Evolutionary conservation across 2,329 filamentous ascomycete genomes (phyloP).

Genomic region (Claviceps fusiformis): DNA sequence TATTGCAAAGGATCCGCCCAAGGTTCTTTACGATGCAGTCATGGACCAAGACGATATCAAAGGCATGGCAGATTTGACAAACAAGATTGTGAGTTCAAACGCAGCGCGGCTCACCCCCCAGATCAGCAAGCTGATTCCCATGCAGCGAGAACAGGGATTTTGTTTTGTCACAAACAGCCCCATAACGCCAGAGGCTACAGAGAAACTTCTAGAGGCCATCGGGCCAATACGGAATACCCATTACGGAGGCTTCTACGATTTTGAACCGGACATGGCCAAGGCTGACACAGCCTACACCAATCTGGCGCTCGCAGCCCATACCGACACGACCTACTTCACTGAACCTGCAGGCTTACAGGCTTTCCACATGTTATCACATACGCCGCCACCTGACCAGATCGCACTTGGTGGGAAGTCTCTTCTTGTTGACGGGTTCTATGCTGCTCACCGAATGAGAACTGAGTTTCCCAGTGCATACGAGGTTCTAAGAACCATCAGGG

Average conservation of each 20-base stretch:
- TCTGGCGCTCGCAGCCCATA: slow-evolving; percentile 69
- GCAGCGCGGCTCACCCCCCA: not conserved
- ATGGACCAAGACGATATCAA: slow-evolving; percentile 34
- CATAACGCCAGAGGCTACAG: slow-evolving; percentile 51
- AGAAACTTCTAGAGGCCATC: slow-evolving; percentile 65
- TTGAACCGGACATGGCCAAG: slow-evolving; percentile 73
- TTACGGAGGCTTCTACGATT: slow-evolving; percentile 72
- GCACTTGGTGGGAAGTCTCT: slow-evolving; percentile 59
- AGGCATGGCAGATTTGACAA: slow-evolving; percentile 48
- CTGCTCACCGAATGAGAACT: slow-evolving; percentile 44
- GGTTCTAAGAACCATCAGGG: slow-evolving; percentile 37
- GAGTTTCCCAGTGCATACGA: slow-evolving; percentile 44
- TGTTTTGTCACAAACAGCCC: slow-evolving; percentile 64
- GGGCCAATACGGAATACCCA: slow-evolving; percentile 82
- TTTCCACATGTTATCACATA: slow-evolving; percentile 74
- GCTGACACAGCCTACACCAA: slow-evolving; percentile 90
- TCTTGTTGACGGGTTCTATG: slow-evolving; percentile 76
- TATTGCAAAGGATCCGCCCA: slow-evolving; percentile 36
- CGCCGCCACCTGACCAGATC: slow-evolving; percentile 26
- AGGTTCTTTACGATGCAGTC: slow-evolving; percentile 45
- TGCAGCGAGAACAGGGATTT: slow-evolving; percentile 56
- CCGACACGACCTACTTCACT: slow-evolving; percentile 91
- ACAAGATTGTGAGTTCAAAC: slow-evolving; percentile 40
- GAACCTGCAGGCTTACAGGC: slow-evolving; percentile 85
- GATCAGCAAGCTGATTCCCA: not conserved